Conservation (phyloP, 2,329 filamentous ascomycete genomes). For the Sordariomycetes sp. region DNA sequence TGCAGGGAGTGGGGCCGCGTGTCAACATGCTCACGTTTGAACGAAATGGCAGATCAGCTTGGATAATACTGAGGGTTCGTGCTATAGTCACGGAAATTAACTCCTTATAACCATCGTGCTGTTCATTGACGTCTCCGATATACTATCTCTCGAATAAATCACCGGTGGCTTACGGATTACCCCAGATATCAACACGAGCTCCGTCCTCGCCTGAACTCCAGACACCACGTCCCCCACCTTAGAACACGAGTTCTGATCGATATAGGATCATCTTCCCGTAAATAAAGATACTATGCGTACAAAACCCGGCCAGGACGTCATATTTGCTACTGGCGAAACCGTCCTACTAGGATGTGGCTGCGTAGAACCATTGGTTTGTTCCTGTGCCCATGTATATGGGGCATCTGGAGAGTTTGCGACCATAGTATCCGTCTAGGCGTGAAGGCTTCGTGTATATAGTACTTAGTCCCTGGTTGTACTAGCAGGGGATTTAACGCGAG, state of each 20-base stretch:
- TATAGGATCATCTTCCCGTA: slow-evolving; percentile 11
- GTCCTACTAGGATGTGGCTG: slow-evolving; percentile 14
- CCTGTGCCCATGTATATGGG: slow-evolving; percentile 11
- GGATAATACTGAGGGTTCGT: too few species aligned
- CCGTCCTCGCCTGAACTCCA: slow-evolving; percentile 20
- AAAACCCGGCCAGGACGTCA: slow-evolving; percentile 11
- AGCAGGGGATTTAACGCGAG: too few species aligned
- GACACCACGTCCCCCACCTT: slow-evolving; percentile 7
- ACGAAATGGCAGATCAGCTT: too few species aligned
- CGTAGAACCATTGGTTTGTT: slow-evolving; percentile 11
- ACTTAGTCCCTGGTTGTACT: slow-evolving; percentile 6
- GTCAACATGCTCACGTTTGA: too few species aligned
- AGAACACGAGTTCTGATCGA: slow-evolving; percentile 14
- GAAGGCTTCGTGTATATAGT: too few species aligned
- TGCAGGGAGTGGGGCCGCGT: too few species aligned
- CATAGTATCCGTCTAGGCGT: too few species aligned
- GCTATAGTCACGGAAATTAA: too few species aligned
- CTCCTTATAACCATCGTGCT: slow-evolving; percentile 22
- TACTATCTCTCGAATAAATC: slow-evolving; percentile 35
- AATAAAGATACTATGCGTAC: slow-evolving; percentile 11
- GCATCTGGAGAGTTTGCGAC: slow-evolving; percentile 15
- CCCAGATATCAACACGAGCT: slow-evolving; percentile 36
- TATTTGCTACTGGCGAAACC: slow-evolving; percentile 12
- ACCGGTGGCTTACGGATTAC: slow-evolving; percentile 39
- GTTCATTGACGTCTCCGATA: slow-evolving; percentile 24